Base-by-base conservation (phyloP, 2,329 filamentous ascomycete genomes). In the Knufia petricola region DNA sequence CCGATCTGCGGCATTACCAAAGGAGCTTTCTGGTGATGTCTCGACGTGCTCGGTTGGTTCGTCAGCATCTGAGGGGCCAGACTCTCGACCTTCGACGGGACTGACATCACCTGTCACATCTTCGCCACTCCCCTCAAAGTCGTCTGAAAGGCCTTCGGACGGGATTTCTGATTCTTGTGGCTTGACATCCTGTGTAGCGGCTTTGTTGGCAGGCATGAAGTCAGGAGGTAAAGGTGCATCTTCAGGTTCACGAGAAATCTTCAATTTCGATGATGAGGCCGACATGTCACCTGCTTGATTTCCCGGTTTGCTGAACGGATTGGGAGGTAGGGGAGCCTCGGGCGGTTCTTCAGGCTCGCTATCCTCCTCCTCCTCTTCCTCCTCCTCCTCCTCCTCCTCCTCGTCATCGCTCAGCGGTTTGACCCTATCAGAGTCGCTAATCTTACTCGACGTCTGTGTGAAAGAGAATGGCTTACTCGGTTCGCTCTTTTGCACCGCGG, bases 271-370 rank as follows among this genome's bases (percentile, higher is more conserved):
- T 2, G 68, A 70, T 7, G 69, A 72, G 7, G 64, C 67, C 3
- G 70, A 71, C n/a, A 70, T 72, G 50, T 74, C 71, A 3, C 69
- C 70, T 21, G 70, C 64, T 7, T 65, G 65, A 57, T 72, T 73
- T 10, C 56, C 63, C 31, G 62, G 63, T 57, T 66, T 71, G 51
- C 68, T 73, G n/a, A 68, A 70, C 3, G 71, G 55, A 34, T 73
- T 69, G 13, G 71, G 71, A 3, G 71, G 71, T 30, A 74, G 58
- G 8, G 71, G 71, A 8, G 63, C 52, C 52, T 68, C 64, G 7
- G 62, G 48, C 21, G 62, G 52, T 31, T 62, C 56, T 38, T 6
- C 12, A 3, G 32, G 32, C 19, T 38, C 19, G n/a, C 21, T 31
- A 3, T 46, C 30, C n/a, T 10, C 43, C n/a, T 36, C 43, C 3